These are phyloP conservation scores for Solanum hybrid DNA, from an alignment of 305 asterid species.

Conservation along the genomic window DNA sequence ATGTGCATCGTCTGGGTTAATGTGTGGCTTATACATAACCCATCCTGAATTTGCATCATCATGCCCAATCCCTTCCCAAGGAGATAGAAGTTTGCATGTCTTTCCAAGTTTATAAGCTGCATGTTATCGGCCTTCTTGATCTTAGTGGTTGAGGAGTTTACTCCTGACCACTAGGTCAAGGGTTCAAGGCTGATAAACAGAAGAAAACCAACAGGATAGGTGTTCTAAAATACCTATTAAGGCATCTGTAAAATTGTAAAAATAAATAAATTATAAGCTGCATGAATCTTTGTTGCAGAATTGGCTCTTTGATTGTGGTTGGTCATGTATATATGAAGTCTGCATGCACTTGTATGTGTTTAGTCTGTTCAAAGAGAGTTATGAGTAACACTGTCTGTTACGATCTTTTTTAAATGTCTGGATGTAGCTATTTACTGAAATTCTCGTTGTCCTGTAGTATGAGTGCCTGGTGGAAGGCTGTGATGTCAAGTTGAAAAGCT, in stretches of 20 bases:
- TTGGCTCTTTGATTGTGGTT: neutral
- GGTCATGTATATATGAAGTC: neutral
- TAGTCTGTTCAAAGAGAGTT: neutral
- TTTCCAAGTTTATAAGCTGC: neutral
- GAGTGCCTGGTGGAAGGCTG: conserved; percentile 98
- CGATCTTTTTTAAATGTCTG: neutral
- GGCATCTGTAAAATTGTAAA: neutral
- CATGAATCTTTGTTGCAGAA: neutral
- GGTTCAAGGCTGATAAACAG: too few species aligned
- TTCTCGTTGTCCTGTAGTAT: conserved; percentile 34
- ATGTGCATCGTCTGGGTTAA: neutral
- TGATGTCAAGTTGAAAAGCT: conserved; percentile 67
- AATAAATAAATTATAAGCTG: neutral
- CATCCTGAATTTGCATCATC: neutral
- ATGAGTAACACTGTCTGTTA: neutral
- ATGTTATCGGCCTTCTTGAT: neutral
- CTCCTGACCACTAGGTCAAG: neutral
- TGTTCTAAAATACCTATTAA: neutral
- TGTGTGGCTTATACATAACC: neutral
- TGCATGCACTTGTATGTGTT: neutral
- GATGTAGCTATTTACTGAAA: neutral
- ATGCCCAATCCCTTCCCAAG: neutral
- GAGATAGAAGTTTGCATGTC: neutral
- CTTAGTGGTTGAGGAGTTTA: neutral
- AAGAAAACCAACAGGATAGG: neutral